Evolutionary conservation across 108 stramenopile species (phyloP).

Genomic region (Fragilariopsis cylindrus): DNA sequence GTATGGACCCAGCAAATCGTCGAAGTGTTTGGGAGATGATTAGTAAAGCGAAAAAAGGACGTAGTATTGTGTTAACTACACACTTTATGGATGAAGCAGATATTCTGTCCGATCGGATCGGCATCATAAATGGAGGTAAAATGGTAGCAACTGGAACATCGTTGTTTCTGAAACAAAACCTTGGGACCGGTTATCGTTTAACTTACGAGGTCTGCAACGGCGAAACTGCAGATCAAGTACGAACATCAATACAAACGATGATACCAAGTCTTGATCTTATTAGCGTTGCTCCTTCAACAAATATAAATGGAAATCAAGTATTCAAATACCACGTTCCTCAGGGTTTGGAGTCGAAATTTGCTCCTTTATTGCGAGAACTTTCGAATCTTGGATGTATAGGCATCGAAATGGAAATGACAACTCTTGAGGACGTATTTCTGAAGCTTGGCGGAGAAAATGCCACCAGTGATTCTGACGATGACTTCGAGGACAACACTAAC

Average conservation of each 20-base stretch:
- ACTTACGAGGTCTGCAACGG: conserved; percentile 18
- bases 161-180: conserved; percentile 74
- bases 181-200: conserved; percentile 64
- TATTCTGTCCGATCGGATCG: conserved; percentile 83
- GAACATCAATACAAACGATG: too few relatives aligned
- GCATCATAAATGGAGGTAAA: conserved; percentile 83
- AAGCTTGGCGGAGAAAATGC: conserved; percentile 38
- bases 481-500: background rate
- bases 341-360: too few relatives aligned
- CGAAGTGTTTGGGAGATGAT: conserved; percentile 59
- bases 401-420: conserved; percentile 32
- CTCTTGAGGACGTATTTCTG: conserved; percentile 47
- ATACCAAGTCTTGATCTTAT: too few relatives aligned
- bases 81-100: conserved; percentile 96
- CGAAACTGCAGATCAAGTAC: too few relatives aligned
- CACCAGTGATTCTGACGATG: conserved; percentile 6
- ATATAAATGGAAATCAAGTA: too few relatives aligned
- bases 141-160: conserved; percentile 66
- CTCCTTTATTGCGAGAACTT: too few relatives aligned
- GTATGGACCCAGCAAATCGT: conserved; percentile 65
- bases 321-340: too few relatives aligned
- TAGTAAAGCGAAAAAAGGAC: conserved; percentile 48
- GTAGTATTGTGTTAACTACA: conserved; percentile 80
- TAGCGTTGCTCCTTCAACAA: too few relatives aligned
- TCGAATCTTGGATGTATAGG: conserved; percentile 16